phyloP scores from a whole-genome alignment of 139 green algal species.

The Coelastrella sp. region DNA sequence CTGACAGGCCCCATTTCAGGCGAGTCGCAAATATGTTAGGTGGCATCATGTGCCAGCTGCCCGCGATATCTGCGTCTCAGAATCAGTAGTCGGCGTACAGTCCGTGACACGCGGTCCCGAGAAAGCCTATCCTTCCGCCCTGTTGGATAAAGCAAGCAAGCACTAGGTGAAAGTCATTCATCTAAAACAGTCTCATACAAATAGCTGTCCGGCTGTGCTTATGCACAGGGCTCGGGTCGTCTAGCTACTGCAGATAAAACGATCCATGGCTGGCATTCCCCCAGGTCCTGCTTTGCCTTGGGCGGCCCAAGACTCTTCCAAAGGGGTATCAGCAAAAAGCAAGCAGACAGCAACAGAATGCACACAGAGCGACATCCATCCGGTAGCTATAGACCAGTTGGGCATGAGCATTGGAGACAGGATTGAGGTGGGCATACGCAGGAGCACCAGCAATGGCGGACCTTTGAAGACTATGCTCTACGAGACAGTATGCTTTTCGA shows the following conservation, averaged over 20 bases:
- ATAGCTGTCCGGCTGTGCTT: background rate
- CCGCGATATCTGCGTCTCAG: background rate
- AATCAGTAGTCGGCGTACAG: too few relatives aligned
- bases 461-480: background rate
- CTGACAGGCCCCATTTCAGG: background rate
- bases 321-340: background rate
- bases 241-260: background rate
- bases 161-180: too few relatives aligned
- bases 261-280: conserved; percentile 6
- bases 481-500: background rate
- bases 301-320: background rate
- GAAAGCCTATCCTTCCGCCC: too few relatives aligned
- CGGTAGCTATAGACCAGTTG: conserved; percentile 9
- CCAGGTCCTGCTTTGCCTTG: background rate
- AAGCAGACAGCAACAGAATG: background rate
- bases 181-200: too few relatives aligned
- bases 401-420: background rate
- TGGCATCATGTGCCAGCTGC: background rate
- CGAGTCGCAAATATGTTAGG: background rate
- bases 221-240: background rate
- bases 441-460: background rate
- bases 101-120: too few relatives aligned
- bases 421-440: background rate
- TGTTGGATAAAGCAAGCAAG: too few relatives aligned
- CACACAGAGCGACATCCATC: background rate